A percentile compares a stretch with the other conserved stretches of the same genome.
These are phyloP conservation scores for Paraphaeosphaeria sporulosa DNA, from an alignment of 2,329 filamentous ascomycete genomes.

Conservation along the genomic window DNA sequence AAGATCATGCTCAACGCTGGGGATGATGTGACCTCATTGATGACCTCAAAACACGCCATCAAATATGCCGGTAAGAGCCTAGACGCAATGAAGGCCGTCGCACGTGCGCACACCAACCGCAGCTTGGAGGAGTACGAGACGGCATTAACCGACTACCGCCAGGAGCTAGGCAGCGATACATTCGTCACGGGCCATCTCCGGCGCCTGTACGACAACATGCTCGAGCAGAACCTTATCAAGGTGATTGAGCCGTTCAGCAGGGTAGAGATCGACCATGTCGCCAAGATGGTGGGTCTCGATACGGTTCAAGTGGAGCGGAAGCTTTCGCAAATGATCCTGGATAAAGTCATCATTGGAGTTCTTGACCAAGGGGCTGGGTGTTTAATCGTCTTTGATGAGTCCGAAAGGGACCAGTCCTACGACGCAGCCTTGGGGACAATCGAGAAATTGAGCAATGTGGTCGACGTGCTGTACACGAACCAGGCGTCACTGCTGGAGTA, in stretches of 20 bases:
- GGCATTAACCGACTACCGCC: constrained; percentile 86
- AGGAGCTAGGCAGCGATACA: constrained; percentile 90
- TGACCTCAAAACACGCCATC: constrained; percentile 94
- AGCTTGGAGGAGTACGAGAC: constrained; percentile 97
- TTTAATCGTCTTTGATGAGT: constrained; percentile 96
- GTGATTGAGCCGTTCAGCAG: constrained; percentile 98
- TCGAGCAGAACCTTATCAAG: constrained; percentile 99
- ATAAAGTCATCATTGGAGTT: constrained; percentile 98
- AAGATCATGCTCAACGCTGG: constrained; percentile 99
- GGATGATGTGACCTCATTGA: constrained; percentile 93
- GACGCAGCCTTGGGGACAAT: constrained; percentile 94
- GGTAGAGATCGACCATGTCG: constrained; percentile 95
- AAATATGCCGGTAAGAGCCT: constrained; percentile 96
- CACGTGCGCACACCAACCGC: constrained; percentile 91
- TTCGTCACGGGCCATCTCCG: constrained; percentile 98
- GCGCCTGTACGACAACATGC: constrained; percentile 95
- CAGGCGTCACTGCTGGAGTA: constrained; percentile 96
- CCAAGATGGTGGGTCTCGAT: constrained; percentile 96
- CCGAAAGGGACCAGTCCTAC: constrained; percentile 89
- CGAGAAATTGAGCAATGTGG: constrained; percentile 95
- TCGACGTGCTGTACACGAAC: constrained; percentile 97
- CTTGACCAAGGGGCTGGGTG: constrained; percentile 97
- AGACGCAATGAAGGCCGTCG: constrained; percentile 99
- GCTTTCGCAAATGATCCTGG: constrained; percentile 98
- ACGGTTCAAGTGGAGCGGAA: constrained; percentile 97